Evolutionary conservation across 306 rosid species (phyloP).

Genomic region (peach (Prunus persica)): Prunus_persica_NCBIv2 NC_034010.1:30248001-30248500

Average conservation of each 20-base stretch:
- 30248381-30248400: not conserved
- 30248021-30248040: not conserved
- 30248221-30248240: not conserved
- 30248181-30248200: not conserved
- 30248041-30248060: not conserved
- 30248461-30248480: not conserved
- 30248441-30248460: not conserved
- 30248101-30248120: not conserved
- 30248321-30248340: not conserved
- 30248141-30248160: not conserved
- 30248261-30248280: not conserved
- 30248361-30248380: not conserved
- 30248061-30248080: not conserved
- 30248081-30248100: not conserved
- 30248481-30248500: not conserved
- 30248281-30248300: not conserved
- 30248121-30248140: not conserved
- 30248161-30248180: not conserved
- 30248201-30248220: not conserved
- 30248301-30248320: not conserved
- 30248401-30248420: not conserved
- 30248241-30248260: not conserved
- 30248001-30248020: too few species aligned
- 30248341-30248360: not conserved
- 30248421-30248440: constrained; percentile 7